Percentiles rank a stretch among this genome's conserved stretches.
phyloP scores from a whole-genome alignment of 768 basidiomycete genomes.

The Tremella fuciformis region DNA sequence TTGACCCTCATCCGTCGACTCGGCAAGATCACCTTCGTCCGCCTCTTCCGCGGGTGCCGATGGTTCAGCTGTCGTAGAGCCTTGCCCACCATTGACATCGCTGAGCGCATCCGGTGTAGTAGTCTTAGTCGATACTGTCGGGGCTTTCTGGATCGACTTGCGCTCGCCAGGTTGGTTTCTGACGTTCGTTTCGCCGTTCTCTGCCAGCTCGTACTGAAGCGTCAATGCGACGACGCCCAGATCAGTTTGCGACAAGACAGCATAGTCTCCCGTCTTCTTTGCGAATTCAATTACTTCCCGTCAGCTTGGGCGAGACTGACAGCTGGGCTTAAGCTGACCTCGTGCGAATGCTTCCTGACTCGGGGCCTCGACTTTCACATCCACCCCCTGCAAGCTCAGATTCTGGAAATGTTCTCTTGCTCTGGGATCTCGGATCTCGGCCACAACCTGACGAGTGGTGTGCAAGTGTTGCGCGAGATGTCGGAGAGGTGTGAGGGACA shows the following conservation, averaged over 20 bases:
- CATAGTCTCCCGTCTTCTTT: slow-evolving; percentile 93
- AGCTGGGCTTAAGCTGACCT: slow-evolving; percentile 57
- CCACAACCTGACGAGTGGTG: slow-evolving; percentile 84
- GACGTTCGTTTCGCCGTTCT: slow-evolving; percentile 49
- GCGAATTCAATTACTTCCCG: slow-evolving; percentile 77
- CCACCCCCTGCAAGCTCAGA: slow-evolving; percentile 59
- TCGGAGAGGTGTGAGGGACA: slow-evolving; percentile 77
- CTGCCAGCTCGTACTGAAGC: slow-evolving; percentile 64
- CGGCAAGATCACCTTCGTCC: no score
- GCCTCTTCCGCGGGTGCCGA: no score
- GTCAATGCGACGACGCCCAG: slow-evolving; percentile 85
- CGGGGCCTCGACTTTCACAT: slow-evolving; percentile 45
- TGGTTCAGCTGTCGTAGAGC: no score
- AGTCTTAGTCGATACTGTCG: no score
- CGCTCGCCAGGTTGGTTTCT: slow-evolving; percentile 34
- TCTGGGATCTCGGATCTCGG: slow-evolving; percentile 82
- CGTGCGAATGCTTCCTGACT: slow-evolving; percentile 57
- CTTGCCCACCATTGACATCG: no score
- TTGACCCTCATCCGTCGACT: neutral
- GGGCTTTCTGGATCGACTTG: no score
- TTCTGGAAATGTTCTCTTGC: slow-evolving; percentile 68
- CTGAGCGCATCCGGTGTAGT: no score
- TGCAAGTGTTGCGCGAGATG: slow-evolving; percentile 80
- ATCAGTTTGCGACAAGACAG: slow-evolving; percentile 87
- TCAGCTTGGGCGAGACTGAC: slow-evolving; percentile 1